Conservation (phyloP, 495 filamentous ascomycete genomes). For the Usnea hakonensis region DNA sequence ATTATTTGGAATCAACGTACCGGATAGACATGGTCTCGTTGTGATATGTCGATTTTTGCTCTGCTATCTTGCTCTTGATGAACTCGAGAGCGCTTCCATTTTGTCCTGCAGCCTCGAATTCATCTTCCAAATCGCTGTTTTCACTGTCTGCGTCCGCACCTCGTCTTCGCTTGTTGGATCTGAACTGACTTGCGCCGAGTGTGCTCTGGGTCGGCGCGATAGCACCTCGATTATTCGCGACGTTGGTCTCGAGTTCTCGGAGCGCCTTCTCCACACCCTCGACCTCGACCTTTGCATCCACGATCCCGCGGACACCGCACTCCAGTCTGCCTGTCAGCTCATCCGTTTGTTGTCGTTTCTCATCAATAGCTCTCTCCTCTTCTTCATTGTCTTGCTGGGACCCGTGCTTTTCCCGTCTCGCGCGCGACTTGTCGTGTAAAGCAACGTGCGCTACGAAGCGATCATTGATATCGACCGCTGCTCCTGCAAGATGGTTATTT, state of each 20-base stretch:
- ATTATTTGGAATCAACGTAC: not conserved
- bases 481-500: constrained; percentile 33
- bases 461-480: constrained; percentile 43
- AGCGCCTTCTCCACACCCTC: constrained; percentile 31
- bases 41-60: constrained; percentile 30
- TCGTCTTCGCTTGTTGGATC: constrained; percentile 20
- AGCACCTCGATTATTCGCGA: constrained; percentile 14
- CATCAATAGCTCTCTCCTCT: constrained; percentile 12
- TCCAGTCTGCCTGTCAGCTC: constrained; percentile 35
- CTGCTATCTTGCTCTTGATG: constrained; percentile 27
- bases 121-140: constrained; percentile 27
- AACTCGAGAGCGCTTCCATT: constrained; percentile 21
- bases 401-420: constrained; percentile 13
- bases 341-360: constrained; percentile 29
- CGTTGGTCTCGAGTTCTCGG: constrained; percentile 29
- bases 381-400: constrained; percentile 14
- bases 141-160: constrained; percentile 24
- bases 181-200: constrained; percentile 19
- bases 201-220: constrained; percentile 25
- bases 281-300: constrained; percentile 36
- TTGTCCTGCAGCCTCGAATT: constrained; percentile 25
- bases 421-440: constrained; percentile 18
- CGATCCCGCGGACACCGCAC: constrained; percentile 30
- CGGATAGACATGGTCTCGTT: constrained; percentile 10
- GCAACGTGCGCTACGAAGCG: constrained; percentile 31